Base-by-base conservation (phyloP, 805 yeast genomes). In the Candida easanensis region DNA sequence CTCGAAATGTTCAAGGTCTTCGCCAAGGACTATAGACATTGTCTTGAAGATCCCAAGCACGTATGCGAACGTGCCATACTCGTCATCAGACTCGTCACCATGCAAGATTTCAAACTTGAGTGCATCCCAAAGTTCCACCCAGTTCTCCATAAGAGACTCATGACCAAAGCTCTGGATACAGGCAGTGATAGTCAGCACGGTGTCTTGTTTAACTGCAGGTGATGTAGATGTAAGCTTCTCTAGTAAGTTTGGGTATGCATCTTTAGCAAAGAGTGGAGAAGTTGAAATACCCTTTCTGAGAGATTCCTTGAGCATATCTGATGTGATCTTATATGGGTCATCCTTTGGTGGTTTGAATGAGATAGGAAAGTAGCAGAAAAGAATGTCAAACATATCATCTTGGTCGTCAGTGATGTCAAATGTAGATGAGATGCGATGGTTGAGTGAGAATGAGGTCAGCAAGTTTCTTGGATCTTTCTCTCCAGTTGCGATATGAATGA, bases 341-440 rank as follows among this genome's bases (percentile, higher is more conserved):
- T 87, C 87, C 37, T 80, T 77, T 4, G 98, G 96, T 1, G 98
- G 96, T 45, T 81, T 82, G 66, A 95, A 93, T 1, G 97, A 85
- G 33, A 93, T 90, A 11, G 99, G 99, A 68, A 91, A 93, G 66
- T 93, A 93, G 63, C 99, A 93, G 60, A 91, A 95, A 32, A 88
- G 71, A 27, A 85, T 79, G 60, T 93, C 99, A 60, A 90, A 95
- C 46, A 93, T 61, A 9, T 86, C 88, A 51, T 84, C 83, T 25
- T 75, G 57, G 55, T 61, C 66, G n/a, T 63, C 60, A 33, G 63
- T 51, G 38, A 77, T 68, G 3, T 68, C 64, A 34, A 88, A 56
- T 4, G 68, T 60, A 53, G 91, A 87, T 2, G 95, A 84, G 2
- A 76, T 48, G 33, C 33, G 30, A 31, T 76, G 67, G 4, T 69